Base-by-base conservation (phyloP, 1,284 basidiomycete species). In the Pseudozyma pruni region DNA sequence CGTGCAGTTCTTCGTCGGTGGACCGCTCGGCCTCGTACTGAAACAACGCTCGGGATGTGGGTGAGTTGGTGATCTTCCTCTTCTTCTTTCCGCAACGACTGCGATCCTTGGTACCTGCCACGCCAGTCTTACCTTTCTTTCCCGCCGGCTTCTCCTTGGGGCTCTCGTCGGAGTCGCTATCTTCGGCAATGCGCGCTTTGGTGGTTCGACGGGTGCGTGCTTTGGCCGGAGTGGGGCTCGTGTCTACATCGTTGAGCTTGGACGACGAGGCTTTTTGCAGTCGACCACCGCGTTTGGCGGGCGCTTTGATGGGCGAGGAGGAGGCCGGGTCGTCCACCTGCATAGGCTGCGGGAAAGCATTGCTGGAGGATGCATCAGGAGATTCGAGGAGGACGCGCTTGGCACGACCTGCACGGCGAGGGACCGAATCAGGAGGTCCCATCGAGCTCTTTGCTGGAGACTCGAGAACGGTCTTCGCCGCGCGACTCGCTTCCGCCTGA, bases 11-110 rank as follows among this genome's bases (percentile, higher is more conserved):
- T 75, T 92, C 91, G 66, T 91, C 90, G 20, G 91, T 92, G 16
- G 90, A 91, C 75, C 92, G 90, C 23, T 84, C 84, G 1, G 91
- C 83, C 88, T 90, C 48, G 86, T 85, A 72, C 90, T 89, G 57
- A 89, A 85, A 83, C 86, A 86, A 10, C 4, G 70, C 67, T 17
- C 88, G 68, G 83, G 79, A 80, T 38, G 58, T 72, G 37, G 79
- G 83, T 33, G 82, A 78, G 58, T 79, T 79, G 13, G 66, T 52
- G 22, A 76, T 79, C 63, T 77, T 74, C 4, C 67, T 51, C 50
- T 66, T 64, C 38, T 58, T 63, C 22, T 33, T 39, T 7, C 37
- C 41, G 32, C 19, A 25, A 27, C 31, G 8, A 17, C 22, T 22
- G 11, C 32, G 6, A 23, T 17, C 16, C 10, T 9, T 11, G 20